A percentile compares a stretch with the other conserved stretches of the same genome.
phyloP scores from a whole-genome alignment of 192 early-diverging fungal genomes.

The Gryganskiella cystojenkinii region DNA sequence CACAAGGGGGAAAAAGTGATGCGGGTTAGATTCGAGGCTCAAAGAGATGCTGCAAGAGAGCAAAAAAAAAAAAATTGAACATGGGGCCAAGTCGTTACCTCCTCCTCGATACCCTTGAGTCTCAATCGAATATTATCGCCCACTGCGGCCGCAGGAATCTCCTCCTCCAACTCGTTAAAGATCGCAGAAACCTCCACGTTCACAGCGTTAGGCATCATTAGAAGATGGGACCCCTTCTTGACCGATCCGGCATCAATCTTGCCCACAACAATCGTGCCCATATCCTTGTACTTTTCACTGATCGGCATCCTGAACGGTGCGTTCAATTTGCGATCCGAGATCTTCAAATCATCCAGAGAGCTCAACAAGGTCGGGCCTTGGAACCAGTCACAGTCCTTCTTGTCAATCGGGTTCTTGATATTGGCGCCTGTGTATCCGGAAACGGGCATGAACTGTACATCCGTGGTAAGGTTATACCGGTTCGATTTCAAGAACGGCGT shows the following conservation, averaged over 20 bases:
- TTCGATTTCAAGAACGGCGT: slow-evolving; percentile 90
- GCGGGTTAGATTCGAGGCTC: background rate
- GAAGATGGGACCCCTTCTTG: slow-evolving; percentile 85
- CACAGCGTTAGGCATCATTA: slow-evolving; percentile 96
- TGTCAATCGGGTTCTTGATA: slow-evolving; percentile 85
- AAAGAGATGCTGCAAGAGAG: background rate
- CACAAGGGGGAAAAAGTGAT: background rate
- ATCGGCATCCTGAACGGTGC: slow-evolving; percentile 95
- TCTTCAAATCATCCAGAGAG: slow-evolving; percentile 83
- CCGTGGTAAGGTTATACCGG: slow-evolving; percentile 87
- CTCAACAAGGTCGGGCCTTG: slow-evolving; percentile 91
- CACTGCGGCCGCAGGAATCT: slow-evolving; percentile 76
- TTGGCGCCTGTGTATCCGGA: slow-evolving; percentile 98
- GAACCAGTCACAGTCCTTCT: slow-evolving; percentile 76
- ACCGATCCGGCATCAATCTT: slow-evolving; percentile 96
- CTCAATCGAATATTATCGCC: slow-evolving; percentile 96
- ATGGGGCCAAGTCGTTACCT: slow-evolving; percentile 52
- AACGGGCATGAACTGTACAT: slow-evolving; percentile 91
- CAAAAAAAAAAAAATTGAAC: too few species aligned
- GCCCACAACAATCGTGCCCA: slow-evolving; percentile 96
- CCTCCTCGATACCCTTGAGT: slow-evolving; percentile 94
- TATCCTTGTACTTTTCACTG: slow-evolving; percentile 97
- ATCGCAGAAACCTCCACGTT: slow-evolving; percentile 82
- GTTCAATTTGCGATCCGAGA: slow-evolving; percentile 87
- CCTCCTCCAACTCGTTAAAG: slow-evolving; percentile 85